These are phyloP conservation scores for Biancaea sappan DNA, from an alignment of 306 rosid species.

Conservation along the genomic window DNA sequence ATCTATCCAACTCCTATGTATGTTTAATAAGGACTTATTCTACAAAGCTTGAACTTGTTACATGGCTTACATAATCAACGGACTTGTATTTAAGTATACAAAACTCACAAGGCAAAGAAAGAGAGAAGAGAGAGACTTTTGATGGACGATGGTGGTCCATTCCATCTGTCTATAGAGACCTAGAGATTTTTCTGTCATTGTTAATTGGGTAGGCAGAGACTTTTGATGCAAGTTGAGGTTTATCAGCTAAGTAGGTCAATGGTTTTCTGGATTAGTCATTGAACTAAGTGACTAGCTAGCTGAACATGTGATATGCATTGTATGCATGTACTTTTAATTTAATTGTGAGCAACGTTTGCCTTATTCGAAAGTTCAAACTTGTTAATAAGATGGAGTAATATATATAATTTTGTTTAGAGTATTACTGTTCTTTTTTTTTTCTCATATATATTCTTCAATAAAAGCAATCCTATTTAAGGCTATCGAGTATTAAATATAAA, in stretches of 20 bases:
- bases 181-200: neutral
- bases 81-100: neutral
- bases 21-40: neutral
- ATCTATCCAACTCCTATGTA: neutral
- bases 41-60: constrained; percentile 18
- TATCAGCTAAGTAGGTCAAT: constrained; percentile 36
- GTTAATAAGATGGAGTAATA: too few species aligned
- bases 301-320: constrained; percentile 12
- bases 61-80: constrained; percentile 18
- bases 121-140: neutral
- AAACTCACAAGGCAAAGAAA: neutral
- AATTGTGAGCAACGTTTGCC: neutral
- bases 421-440: too few species aligned
- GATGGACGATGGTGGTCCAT: constrained; percentile 30
- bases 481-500: too few species aligned
- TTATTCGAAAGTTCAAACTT: neutral
- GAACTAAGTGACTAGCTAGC: constrained; percentile 15
- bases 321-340: neutral
- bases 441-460: too few species aligned
- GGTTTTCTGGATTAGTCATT: constrained; percentile 31
- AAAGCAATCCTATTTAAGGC: too few species aligned
- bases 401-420: too few species aligned
- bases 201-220: constrained; percentile 24
- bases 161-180: constrained; percentile 27
- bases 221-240: constrained; percentile 28